Evolutionary conservation across 768 basidiomycete species (phyloP).

Genomic region (Lactarius deliciosus): DNA sequence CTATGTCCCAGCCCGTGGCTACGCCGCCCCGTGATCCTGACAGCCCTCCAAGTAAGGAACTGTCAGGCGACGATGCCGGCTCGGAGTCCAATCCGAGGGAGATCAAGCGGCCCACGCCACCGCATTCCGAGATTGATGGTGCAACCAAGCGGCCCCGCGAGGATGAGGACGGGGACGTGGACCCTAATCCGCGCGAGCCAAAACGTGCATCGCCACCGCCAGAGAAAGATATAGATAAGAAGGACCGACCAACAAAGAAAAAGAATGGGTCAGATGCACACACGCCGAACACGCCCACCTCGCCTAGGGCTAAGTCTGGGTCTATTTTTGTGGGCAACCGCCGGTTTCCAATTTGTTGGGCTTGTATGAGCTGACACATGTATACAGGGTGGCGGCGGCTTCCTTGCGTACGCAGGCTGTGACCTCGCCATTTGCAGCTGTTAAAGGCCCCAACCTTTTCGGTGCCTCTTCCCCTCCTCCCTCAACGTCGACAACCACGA

Average conservation of each 20-base stretch:
- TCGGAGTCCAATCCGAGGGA: slow-evolving; percentile 57
- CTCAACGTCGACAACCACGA: slow-evolving; percentile 31
- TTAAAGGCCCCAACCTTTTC: slow-evolving; percentile 65
- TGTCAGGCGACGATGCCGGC: slow-evolving; percentile 61
- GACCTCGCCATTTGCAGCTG: slow-evolving; percentile 69
- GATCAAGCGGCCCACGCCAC: slow-evolving; percentile 57
- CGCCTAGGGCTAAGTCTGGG: slow-evolving; percentile 24
- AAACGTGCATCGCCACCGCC: slow-evolving; percentile 66
- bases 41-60: slow-evolving; percentile 34
- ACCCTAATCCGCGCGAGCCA: slow-evolving; percentile 40
- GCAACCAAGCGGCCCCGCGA: slow-evolving; percentile 24
- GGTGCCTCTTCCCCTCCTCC: slow-evolving; percentile 37
- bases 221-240: slow-evolving; percentile 23
- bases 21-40: slow-evolving; percentile 3
- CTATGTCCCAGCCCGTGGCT: background rate
- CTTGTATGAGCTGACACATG: slow-evolving; percentile 24
- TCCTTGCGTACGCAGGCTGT: slow-evolving; percentile 78
- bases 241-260: slow-evolving; percentile 19
- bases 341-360: background rate
- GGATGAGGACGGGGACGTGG: slow-evolving; percentile 20
- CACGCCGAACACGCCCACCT: slow-evolving; percentile 11
- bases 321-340: slow-evolving; percentile 22
- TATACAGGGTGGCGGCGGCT: slow-evolving; percentile 46
- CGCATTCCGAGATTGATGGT: slow-evolving; percentile 50
- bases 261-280: slow-evolving; percentile 22